Conservation (phyloP, 2,329 filamentous ascomycete genomes). For the Hypoxylon sp. region DNA sequence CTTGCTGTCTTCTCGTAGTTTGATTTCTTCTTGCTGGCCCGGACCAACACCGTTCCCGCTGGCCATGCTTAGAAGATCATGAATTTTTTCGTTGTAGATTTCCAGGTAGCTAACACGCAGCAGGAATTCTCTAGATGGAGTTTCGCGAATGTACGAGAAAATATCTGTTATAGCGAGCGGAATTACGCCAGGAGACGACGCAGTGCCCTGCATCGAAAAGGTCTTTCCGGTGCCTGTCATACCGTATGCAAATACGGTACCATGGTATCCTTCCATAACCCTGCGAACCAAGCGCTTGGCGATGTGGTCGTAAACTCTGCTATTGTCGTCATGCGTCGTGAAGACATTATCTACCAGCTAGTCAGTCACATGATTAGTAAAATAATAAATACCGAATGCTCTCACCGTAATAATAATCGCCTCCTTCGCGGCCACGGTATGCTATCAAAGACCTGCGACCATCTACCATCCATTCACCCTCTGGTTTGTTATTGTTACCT, state of each 20-base stretch:
- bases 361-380: slow-evolving; percentile 32
- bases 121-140: slow-evolving; percentile 92
- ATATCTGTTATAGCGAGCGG: slow-evolving; percentile 98
- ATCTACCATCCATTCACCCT: slow-evolving; percentile 94
- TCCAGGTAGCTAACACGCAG: slow-evolving; percentile 97
- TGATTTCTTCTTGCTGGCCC: slow-evolving; percentile 88
- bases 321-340: slow-evolving; percentile 92
- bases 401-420: slow-evolving; percentile 92
- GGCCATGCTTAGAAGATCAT: slow-evolving; percentile 88
- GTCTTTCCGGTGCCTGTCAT: slow-evolving; percentile 99
- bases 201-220: slow-evolving; percentile 99
- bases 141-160: slow-evolving; percentile 98
- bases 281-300: slow-evolving; percentile 94
- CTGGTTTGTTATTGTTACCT: slow-evolving; percentile 70
- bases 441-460: slow-evolving; percentile 84
- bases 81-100: slow-evolving; percentile 98
- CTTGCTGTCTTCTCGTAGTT: slow-evolving; percentile 95
- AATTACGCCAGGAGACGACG: slow-evolving; percentile 94
- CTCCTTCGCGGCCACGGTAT: slow-evolving; percentile 89
- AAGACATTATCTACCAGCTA: slow-evolving; percentile 88
- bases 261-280: slow-evolving; percentile 99
- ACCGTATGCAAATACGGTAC: slow-evolving; percentile 97
- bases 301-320: slow-evolving; percentile 92
- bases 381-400: not conserved
- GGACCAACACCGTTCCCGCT: slow-evolving; percentile 69